Evolutionary conservation across 2,329 filamentous ascomycete species (phyloP), one percentile per base, ranked within the genome.

Genomic region (Monilinia aucupariae): DNA sequence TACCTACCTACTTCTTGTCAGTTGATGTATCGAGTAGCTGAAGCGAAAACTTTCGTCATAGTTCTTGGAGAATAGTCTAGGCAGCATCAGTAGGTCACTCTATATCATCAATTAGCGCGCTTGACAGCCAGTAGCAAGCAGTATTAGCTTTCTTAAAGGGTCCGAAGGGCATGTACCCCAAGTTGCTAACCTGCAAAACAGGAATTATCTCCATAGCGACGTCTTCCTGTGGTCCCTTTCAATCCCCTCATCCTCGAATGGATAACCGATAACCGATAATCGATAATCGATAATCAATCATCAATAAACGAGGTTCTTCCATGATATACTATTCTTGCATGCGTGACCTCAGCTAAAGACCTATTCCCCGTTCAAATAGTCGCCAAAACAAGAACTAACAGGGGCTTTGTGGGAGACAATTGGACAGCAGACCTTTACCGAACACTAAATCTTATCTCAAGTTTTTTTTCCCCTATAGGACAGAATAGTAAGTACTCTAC

Each of bases 391-490:
- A 55, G 59, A 17, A 48, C 41, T 20, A 39, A 43, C 27, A 61
- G 22, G 51, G 34, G n/a, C 20, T 12, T n/a, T 39, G 25, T 25
- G n/a, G 48, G 60, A 62, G 50, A 62, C 51, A 62, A 62, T 62
- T 62, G 59, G 51, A 48, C 59, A 62, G 32, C 59, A 54, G 59
- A 62, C 59, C 50, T 48, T 32, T 20, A 34, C 43, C 10, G 27
- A 60, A 47, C 37, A 39, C 27, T 30, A 3, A 6, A 30, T 30
- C 27, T 54, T 27, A 34, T 32, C 20, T 45, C 27, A 3, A 56
- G 25, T 39, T 45, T 34, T n/a, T n/a, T 48, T 54, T 30, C 41
- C 48, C 20, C 34, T 2, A 56, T 47, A 47, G 54, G 54, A 34
- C 25, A 34, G 41, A 56, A 47, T 56, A 34, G 41, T n/a, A n/a